Percentiles rank a stretch among this genome's conserved stretches.
These are phyloP conservation scores for Boletus reticulatus DNA, from an alignment of 768 basidiomycete genomes.

Conservation along the genomic window DNA sequence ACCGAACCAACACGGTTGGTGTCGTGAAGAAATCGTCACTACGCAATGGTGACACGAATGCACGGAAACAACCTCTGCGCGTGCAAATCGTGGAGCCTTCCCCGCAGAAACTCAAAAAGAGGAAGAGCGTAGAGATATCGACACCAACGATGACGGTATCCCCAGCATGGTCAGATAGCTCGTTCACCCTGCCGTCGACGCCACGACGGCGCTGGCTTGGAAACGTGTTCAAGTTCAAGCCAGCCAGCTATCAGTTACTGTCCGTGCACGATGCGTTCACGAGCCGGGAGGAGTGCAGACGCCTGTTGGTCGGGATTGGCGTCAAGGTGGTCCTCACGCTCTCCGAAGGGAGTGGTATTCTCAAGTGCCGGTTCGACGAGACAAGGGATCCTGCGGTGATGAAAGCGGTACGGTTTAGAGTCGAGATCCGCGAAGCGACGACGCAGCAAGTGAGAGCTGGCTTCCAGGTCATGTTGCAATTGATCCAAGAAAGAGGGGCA, in stretches of 20 bases:
- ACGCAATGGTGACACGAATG: slow-evolving; percentile 27
- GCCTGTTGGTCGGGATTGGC: slow-evolving; percentile 69
- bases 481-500: slow-evolving; percentile 87
- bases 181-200: slow-evolving; percentile 43
- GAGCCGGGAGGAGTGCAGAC: slow-evolving; percentile 72
- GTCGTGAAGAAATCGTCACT: slow-evolving; percentile 46
- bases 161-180: slow-evolving; percentile 46
- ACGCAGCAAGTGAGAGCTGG: slow-evolving; percentile 42
- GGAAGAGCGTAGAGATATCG: slow-evolving; percentile 16
- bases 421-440: slow-evolving; percentile 59
- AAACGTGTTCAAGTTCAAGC: slow-evolving; percentile 85
- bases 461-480: slow-evolving; percentile 56
- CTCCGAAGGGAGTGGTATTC: slow-evolving; percentile 57
- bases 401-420: slow-evolving; percentile 79
- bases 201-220: slow-evolving; percentile 76
- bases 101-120: slow-evolving; percentile 36
- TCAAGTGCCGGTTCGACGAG: slow-evolving; percentile 80
- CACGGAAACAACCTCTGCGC: slow-evolving; percentile 24
- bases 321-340: slow-evolving; percentile 66
- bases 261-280: slow-evolving; percentile 59
- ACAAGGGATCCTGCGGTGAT: slow-evolving; percentile 51
- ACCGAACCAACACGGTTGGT: slow-evolving; percentile 1
- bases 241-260: slow-evolving; percentile 53
- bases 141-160: slow-evolving; percentile 28
- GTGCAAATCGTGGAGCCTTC: slow-evolving; percentile 57